phyloP scores from a whole-genome alignment of 2,329 filamentous ascomycete species.

The Didymella segeticola region DNA sequence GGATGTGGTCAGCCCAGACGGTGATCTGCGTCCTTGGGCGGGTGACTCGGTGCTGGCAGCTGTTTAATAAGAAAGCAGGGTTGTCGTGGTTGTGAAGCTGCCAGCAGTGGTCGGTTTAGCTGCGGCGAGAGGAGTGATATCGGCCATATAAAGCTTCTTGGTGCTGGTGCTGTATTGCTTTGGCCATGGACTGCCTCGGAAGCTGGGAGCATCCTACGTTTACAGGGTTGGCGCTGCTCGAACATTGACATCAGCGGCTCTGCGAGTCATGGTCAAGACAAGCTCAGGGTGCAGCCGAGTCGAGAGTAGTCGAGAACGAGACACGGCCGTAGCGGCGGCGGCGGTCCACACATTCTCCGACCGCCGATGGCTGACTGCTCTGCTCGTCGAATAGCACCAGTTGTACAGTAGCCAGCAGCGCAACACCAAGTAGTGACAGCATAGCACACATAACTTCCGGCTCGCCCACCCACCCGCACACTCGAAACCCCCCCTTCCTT shows the following conservation, averaged over 20 bases:
- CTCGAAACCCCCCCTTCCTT: slow-evolving; percentile 12
- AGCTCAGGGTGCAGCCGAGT: slow-evolving; percentile 9
- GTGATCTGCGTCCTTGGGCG: slow-evolving; percentile 32
- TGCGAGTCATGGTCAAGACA: slow-evolving; percentile 13
- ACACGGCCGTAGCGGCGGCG: too few relatives aligned
- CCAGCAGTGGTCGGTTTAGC: too few relatives aligned
- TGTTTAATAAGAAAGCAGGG: neutral
- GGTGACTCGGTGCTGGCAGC: slow-evolving; percentile 26
- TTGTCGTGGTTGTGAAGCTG: neutral
- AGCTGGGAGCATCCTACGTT: neutral
- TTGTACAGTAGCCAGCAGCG: slow-evolving; percentile 20
- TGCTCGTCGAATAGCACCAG: slow-evolving; percentile 27
- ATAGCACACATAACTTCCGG: too few relatives aligned
- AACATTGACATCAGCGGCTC: slow-evolving; percentile 22
- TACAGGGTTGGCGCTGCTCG: too few relatives aligned
- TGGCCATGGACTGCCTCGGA: too few relatives aligned
- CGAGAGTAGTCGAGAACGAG: neutral
- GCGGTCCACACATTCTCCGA: slow-evolving; percentile 8
- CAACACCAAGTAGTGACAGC: neutral
- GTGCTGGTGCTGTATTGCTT: too few relatives aligned
- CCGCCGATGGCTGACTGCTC: slow-evolving; percentile 25
- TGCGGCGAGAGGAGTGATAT: too few relatives aligned
- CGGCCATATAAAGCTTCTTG: too few relatives aligned
- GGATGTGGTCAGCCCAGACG: slow-evolving; percentile 40
- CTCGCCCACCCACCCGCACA: slow-evolving; percentile 2